These are phyloP conservation scores for Blastomyces parvus DNA, from an alignment of 2,329 filamentous ascomycete species.

Conservation along the genomic window DNA sequence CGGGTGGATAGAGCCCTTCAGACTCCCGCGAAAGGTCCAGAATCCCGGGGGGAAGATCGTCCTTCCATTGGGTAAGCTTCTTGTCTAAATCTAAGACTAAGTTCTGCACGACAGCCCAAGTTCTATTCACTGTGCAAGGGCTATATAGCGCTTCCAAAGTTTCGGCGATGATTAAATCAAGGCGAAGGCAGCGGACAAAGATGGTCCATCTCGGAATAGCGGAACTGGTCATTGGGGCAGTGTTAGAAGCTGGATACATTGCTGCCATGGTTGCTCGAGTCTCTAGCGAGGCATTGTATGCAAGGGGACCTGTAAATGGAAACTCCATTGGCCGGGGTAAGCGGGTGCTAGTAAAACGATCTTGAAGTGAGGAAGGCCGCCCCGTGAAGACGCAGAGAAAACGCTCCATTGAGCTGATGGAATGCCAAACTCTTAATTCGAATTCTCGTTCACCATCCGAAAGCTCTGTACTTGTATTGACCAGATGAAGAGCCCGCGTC, in stretches of 20 bases:
- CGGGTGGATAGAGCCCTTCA: background rate
- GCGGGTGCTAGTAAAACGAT: slow-evolving; percentile 24
- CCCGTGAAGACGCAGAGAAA: slow-evolving; percentile 31
- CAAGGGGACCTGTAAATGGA: slow-evolving; percentile 10
- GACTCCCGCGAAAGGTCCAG: slow-evolving; percentile 3
- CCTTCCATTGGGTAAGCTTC: slow-evolving; percentile 28
- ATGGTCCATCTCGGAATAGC: slow-evolving; percentile 6
- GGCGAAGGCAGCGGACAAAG: slow-evolving; percentile 13
- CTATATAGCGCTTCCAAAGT: slow-evolving; percentile 27
- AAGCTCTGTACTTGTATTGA: slow-evolving; percentile 24
- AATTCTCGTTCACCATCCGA: slow-evolving; percentile 25
- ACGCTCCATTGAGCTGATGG: slow-evolving; percentile 29
- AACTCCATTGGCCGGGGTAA: slow-evolving; percentile 23
- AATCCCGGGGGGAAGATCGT: slow-evolving; percentile 20
- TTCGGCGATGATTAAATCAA: slow-evolving; percentile 23
- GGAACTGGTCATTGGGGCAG: background rate
- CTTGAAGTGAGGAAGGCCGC: slow-evolving; percentile 25
- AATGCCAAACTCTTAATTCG: slow-evolving; percentile 33
- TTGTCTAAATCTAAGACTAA: slow-evolving; percentile 22
- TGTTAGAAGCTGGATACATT: slow-evolving; percentile 3
- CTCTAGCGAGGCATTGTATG: background rate
- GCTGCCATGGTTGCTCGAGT: background rate
- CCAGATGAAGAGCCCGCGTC: slow-evolving; percentile 30
- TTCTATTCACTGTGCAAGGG: slow-evolving; percentile 20
- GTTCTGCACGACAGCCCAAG: slow-evolving; percentile 29